Evolutionary conservation across 441 rosid genomes (phyloP), one percentile per base, ranked within the genome.

Genomic region (Euphorbia schlechtendalii): DNA sequence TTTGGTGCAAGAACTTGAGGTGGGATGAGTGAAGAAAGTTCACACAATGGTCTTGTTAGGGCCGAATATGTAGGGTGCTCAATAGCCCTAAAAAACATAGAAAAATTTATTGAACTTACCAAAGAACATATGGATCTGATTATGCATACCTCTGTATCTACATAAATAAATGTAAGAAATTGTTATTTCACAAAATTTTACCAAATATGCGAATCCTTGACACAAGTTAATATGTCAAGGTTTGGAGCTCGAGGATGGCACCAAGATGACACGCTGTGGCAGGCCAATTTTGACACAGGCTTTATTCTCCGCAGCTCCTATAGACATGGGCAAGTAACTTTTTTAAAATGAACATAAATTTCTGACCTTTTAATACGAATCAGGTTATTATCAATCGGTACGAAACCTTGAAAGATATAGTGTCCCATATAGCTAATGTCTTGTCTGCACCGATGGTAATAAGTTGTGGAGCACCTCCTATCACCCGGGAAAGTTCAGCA

Each of bases 181-280:
- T 34, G 52, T 6, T 30, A 22, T 48, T 52, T 34, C 24, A 54
- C 55, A 65, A 53, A 24, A 61, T 64, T 45, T 49, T 83, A 94
- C 99, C 98, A 94, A 82, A 91, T 89, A 80, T 87, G 97, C 61
- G 99, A 94, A 86, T 94, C 99, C 82, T 94, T 94, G 65, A 87
- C 98, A 30, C 98, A 91, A 67, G 94, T 86, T 71, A 94, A 84
- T 61, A 94, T 91, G 78, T 94, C 96, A 43, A 94, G 96, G 80
- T 91, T 94, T 69, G 99, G 99, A 69, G 99, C 99, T 75, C 99
- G 86, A 72, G 99, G 99, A 73, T 89, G 98, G 75, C 99, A 91
- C 99, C 99, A 94, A 69, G 98, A 94, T 76, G 98, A 89, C 75
- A 94, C 86, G 73, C 99, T 94, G 66, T 94, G 96, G 78, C 96